phyloP scores from a whole-genome alignment of 2,329 filamentous ascomycete species.

The Pseudocercospora macadamiae region DNA sequence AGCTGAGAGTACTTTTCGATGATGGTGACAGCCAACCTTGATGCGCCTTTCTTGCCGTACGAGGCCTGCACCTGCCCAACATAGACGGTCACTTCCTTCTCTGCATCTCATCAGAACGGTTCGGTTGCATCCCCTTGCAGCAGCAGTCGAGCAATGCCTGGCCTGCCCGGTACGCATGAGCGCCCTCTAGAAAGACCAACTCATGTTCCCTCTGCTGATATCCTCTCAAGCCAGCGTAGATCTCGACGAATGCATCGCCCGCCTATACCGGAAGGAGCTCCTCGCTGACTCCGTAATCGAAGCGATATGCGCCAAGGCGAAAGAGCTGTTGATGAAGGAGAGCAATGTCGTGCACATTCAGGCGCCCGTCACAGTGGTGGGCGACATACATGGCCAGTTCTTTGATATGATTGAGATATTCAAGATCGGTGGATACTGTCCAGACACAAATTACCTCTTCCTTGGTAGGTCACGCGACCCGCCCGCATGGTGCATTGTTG shows the following conservation, averaged over 20 bases:
- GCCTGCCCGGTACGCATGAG: conserved; percentile 51
- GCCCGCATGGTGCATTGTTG: background rate
- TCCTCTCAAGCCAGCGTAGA: conserved; percentile 78
- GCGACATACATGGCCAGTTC: conserved; percentile 98
- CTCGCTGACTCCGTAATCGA: conserved; percentile 97
- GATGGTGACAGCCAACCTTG: conserved; percentile 22
- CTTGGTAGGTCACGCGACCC: conserved; percentile 64
- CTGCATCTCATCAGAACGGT: conserved; percentile 5
- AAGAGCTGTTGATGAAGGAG: conserved; percentile 98
- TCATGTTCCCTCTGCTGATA: conserved; percentile 20
- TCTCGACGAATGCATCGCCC: conserved; percentile 96
- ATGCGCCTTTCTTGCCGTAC: conserved; percentile 23
- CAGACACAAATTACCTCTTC: conserved; percentile 97
- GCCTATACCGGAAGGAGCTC: conserved; percentile 95
- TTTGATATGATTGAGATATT: conserved; percentile 99
- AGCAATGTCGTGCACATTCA: conserved; percentile 98
- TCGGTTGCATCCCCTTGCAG: conserved; percentile 9
- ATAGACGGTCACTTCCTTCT: conserved; percentile 15
- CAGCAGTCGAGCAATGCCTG: conserved; percentile 46
- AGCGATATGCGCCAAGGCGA: conserved; percentile 98
- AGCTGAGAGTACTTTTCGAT: conserved; percentile 9
- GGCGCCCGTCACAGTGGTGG: conserved; percentile 94
- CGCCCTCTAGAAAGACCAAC: background rate
- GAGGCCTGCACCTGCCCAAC: conserved; percentile 24
- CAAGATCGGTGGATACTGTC: conserved; percentile 94